Evolutionary conservation across 1,284 basidiomycete genomes (phyloP).

Genomic region (Abortiporus biennis): DNA sequence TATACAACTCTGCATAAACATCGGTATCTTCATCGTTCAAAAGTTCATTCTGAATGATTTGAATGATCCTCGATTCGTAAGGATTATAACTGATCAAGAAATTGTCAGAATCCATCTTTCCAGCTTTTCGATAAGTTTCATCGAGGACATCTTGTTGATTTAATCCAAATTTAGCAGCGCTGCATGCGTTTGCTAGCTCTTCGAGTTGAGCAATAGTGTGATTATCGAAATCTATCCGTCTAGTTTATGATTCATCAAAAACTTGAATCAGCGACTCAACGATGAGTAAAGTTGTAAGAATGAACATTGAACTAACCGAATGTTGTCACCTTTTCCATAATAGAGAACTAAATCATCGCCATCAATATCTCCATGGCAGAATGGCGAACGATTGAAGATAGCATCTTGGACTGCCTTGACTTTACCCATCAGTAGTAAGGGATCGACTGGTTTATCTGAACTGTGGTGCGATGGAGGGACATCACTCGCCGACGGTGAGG

Average conservation of each 20-base stretch:
- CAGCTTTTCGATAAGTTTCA: conserved; percentile 17
- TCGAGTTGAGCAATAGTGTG: conserved; percentile 15
- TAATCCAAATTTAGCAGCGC: conserved; percentile 12
- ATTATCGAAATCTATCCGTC: background rate
- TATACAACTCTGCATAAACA: conserved; percentile 24
- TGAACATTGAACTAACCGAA: too few relatives aligned
- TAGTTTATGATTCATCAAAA: background rate
- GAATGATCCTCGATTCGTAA: conserved; percentile 13
- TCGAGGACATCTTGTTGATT: conserved; percentile 14
- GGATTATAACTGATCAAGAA: conserved; percentile 23
- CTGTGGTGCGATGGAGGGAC: too few relatives aligned
- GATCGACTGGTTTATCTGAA: too few relatives aligned
- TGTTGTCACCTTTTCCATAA: background rate
- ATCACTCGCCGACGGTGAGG: too few relatives aligned
- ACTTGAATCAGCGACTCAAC: background rate
- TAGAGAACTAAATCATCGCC: background rate
- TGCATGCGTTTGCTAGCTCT: conserved; percentile 10
- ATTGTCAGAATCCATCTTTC: conserved; percentile 16
- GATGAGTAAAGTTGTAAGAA: background rate
- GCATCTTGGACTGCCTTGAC: too few relatives aligned
- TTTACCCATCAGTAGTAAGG: too few relatives aligned
- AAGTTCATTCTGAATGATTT: conserved; percentile 15
- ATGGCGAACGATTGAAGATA: too few relatives aligned
- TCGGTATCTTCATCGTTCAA: conserved; percentile 12
- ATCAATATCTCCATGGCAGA: too few relatives aligned